A percentile compares a stretch with the other conserved stretches of the same genome.
These are phyloP conservation scores for Didymella lethalis DNA, from an alignment of 2,329 filamentous ascomycete genomes.

Conservation along the genomic window DNA sequence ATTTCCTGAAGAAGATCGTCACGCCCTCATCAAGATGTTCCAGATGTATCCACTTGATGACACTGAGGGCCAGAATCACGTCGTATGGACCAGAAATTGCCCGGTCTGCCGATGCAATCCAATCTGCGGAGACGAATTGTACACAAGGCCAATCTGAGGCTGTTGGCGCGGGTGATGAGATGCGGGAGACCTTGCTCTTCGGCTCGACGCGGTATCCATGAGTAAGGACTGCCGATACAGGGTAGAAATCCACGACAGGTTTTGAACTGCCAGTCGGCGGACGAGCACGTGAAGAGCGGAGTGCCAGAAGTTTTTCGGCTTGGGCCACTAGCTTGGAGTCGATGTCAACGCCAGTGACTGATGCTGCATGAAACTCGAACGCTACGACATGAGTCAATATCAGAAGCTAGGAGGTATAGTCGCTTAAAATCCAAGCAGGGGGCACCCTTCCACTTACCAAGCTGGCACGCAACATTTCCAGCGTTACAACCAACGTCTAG, in stretches of 20 bases:
- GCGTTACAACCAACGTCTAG: constrained; percentile 53
- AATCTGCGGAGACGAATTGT: constrained; percentile 46
- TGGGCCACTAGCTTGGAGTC: constrained; percentile 48
- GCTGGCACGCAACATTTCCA: constrained; percentile 49
- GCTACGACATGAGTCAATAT: constrained; percentile 45
- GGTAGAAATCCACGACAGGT: constrained; percentile 44
- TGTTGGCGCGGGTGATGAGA: constrained; percentile 26
- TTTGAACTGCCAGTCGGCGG: constrained; percentile 30
- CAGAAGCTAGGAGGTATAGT: constrained; percentile 18
- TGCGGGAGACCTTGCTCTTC: constrained; percentile 23
- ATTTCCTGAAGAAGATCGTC: constrained; percentile 45
- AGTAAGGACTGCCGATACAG: constrained; percentile 46
- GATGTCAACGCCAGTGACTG: constrained; percentile 52
- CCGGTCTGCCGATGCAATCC: constrained; percentile 38
- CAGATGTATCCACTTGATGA: constrained; percentile 53
- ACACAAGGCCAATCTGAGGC: constrained; percentile 37
- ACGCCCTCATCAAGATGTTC: constrained; percentile 48
- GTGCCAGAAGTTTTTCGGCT: constrained; percentile 47
- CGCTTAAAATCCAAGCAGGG: constrained; percentile 27
- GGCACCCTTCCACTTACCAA: constrained; percentile 46
- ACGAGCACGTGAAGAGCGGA: constrained; percentile 47
- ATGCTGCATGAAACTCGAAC: constrained; percentile 48
- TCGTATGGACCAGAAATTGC: constrained; percentile 41
- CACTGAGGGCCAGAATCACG: constrained; percentile 50
- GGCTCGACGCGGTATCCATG: constrained; percentile 46